Base-by-base conservation (phyloP, 176 grass and related monocot genomes). In the Melocanna baccifera region DNA sequence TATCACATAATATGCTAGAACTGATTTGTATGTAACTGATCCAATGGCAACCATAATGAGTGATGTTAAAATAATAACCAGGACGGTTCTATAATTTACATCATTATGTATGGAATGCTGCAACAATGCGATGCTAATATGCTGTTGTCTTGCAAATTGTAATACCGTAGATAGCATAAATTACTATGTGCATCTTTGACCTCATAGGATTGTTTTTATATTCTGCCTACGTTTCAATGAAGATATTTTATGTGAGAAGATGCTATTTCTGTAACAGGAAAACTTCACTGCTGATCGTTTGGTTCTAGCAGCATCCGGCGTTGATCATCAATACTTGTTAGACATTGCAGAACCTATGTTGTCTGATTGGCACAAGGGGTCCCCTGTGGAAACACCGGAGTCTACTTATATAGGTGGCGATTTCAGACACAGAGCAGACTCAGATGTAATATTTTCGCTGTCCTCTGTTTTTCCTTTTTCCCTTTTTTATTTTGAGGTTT, bases 401-500 rank as follows among this genome's bases (percentile, higher is more conserved):
- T 98, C 93, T 84, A 86, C 81, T 25, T 98, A 98, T 81, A 77
- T 81, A 22, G 96, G 96, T 68, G 96, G 96, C 42, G 91, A 98
- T 85, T 90, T 86, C 77, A 93, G 93, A 82, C 74, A 85, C 40
- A 77, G 29, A 81, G 63, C 79, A 74, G 85, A 93, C 20, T 93
- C 93, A 43, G 91, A 98, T 66, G 91, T 97, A 86, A 87, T 84
- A 57, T n/a, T 34, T 26, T 66, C 46, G 30, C 81, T 48, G 37
- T 37, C 9, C n/a, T 47, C 20, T 52, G 32, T 37, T 6, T 18
- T 71, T 20, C 19, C 69, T 25, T 85, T 63, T 53, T 56, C 18
- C 8, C 62, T 62, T 65, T 65, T 80, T 42, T 20, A 2, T 68
- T 72, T 62, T 34, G 14, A 50, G 22, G 4, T 47, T 69, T 26